These are phyloP conservation scores for Salix brachista DNA, from an alignment of 345 rosid species.

Conservation along the genomic window DNA sequence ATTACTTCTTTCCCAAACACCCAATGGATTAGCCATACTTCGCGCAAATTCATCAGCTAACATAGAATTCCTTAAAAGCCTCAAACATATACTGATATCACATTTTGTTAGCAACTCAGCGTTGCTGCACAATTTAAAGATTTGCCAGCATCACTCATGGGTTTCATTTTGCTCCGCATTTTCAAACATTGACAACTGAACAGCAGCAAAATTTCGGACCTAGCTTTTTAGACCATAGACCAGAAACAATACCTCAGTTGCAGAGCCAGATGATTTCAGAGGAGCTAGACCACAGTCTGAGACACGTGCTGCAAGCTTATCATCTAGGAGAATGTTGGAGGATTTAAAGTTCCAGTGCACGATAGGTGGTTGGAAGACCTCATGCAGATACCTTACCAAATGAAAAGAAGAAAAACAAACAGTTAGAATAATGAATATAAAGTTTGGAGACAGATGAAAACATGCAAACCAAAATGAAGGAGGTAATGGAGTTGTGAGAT, in stretches of 20 bases:
- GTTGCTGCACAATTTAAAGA: too few relatives aligned
- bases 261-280: constrained; percentile 45
- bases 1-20: too few relatives aligned
- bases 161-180: not conserved
- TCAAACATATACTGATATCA: too few relatives aligned
- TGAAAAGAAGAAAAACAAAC: not conserved
- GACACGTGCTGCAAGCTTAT: constrained; percentile 53
- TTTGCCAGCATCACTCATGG: too few relatives aligned
- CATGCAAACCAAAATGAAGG: constrained; percentile 1
- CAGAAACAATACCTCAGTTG: constrained; percentile 48
- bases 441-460: constrained; percentile 2
- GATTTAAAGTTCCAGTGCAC: constrained; percentile 76
- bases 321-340: constrained; percentile 72
- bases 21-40: too few relatives aligned
- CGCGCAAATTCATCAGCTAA: too few relatives aligned
- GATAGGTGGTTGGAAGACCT: constrained; percentile 73
- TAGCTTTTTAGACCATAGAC: not conserved
- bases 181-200: not conserved
- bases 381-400: constrained; percentile 69
- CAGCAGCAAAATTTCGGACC: not conserved
- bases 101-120: too few relatives aligned
- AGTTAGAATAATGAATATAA: constrained; percentile 9
- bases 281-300: constrained; percentile 82
- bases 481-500: not conserved
- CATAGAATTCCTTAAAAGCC: too few relatives aligned